Percentiles rank a stretch among this genome's conserved stretches.
phyloP scores from a whole-genome alignment of 2,329 filamentous ascomycete species.

The Aspergillus pseudonomiae region DNA sequence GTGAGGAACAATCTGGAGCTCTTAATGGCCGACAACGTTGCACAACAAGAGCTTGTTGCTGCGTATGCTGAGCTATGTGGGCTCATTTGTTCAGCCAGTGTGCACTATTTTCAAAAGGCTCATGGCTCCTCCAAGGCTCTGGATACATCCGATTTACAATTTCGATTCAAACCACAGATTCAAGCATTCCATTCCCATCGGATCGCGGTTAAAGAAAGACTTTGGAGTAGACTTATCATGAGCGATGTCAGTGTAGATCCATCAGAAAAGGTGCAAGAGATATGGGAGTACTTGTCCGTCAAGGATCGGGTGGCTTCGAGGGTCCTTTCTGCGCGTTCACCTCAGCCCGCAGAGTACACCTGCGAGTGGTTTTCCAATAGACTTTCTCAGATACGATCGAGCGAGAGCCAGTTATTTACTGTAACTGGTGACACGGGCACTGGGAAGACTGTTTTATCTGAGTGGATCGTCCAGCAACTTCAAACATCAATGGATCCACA shows the following conservation, averaged over 20 bases:
- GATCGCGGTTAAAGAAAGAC: neutral
- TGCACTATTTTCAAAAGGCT: neutral
- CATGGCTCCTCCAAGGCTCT: neutral
- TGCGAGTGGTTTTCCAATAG: slow-evolving; percentile 9
- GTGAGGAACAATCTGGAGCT: neutral
- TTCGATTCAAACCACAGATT: neutral
- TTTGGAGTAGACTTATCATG: slow-evolving; percentile 1
- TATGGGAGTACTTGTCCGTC: slow-evolving; percentile 4
- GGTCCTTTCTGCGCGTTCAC: neutral
- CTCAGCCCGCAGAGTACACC: neutral
- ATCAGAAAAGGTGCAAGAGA: slow-evolving; percentile 1
- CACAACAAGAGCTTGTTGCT: neutral
- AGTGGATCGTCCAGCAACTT: slow-evolving; percentile 7
- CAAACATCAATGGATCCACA: neutral
- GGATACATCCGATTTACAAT: neutral
- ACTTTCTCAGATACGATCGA: slow-evolving; percentile 1
- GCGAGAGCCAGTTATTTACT: neutral
- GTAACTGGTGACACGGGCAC: neutral
- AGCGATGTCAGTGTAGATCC: neutral
- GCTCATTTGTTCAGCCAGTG: neutral
- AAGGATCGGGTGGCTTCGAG: neutral
- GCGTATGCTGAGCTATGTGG: neutral
- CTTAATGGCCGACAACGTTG: neutral
- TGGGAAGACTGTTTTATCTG: slow-evolving; percentile 6
- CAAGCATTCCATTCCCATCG: neutral